Evolutionary conservation across 495 filamentous ascomycete genomes (phyloP), one percentile per base, ranked within the genome.

Genomic region (Neurospora sp.): DNA sequence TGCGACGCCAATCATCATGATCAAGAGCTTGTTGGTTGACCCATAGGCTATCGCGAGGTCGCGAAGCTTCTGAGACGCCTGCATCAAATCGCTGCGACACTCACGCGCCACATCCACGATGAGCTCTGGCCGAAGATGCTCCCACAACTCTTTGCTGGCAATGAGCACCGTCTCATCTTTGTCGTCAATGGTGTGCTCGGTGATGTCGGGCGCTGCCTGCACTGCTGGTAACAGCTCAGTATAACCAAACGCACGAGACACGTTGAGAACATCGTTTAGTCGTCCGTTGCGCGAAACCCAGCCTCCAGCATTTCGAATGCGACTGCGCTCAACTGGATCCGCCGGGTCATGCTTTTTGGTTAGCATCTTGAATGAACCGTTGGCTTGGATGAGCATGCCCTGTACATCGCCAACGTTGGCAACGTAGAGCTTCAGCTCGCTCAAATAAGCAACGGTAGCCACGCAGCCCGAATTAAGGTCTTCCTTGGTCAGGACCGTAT

Each of bases 31-130:
- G 76, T 90, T 91, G 8, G 88, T 93, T 39, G 94, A 91, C 23
- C 96, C 96, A 79, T 97, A 98, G 4, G 95, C 92, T 74, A 99
- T 96, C 35, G 96, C 96, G 44, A 99, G 84, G 84, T 99, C 96
- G 39, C 96, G 90, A 10, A 98, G 88, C 79, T 96, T 97, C 78
- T 98, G 94, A 31, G 96, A 91, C n/a, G 94, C 96, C 72, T 93
- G 89, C 96, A 99, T 98, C 14, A 97, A 85, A 80, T 99, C 95
- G 39, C 81, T 80, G 20, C 94, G 89, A 77, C 95, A 94, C 16
- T 89, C 90, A 70, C 95, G 87, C 16, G 93, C 92, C 38, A 98
- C 89, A 79, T 99, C 96, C n/a, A 97, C 93, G 20, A 94, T 91
- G 62, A 97, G 86, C 54, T 94, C 93, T 7, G 93, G 92, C 11